Base-by-base conservation (phyloP, 805 yeast genomes). In the Barnettozyma salicaria region DNA sequence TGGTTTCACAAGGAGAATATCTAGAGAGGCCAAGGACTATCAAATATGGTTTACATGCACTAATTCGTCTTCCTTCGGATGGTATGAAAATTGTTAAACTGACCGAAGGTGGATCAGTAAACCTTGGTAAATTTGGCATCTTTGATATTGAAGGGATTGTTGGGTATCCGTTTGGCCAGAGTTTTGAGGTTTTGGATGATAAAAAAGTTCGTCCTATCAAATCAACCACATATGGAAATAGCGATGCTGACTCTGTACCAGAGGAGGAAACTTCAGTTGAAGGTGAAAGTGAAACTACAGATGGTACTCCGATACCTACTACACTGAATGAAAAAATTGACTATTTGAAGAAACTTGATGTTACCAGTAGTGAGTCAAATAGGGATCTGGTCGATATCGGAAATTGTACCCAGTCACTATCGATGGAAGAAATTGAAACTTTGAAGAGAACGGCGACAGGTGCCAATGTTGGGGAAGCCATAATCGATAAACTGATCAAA, bases 41-140 rank as follows among this genome's bases (percentile, higher is more conserved):
- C 5, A 16, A 27, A 12, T 28, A 33, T n/a, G 39, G 35, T 7
- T 20, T 25, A 1, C 46, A 59, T 52, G 52, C 86, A 75, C 8
- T 90, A 49, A 58, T 92, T 25, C 71, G 81, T 37, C 67, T 88
- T 40, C 97, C 97, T 0, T 86, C 96, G 2, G 84, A 79, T 36
- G 82, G 84, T 39, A 58, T 78, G 52, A 80, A 85, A 55, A 70
- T 89, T 27, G 76, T 82, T n/a, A 76, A 79, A 48, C 63, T 89
- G 41, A 70, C 68, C 34, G 68, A 74, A 4, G 77, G 73, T 22
- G 76, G 80, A 0, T 56, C 72, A 9, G 70, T 92, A 14, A 75
- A 77, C 38, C 67, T 92, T 45, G 98, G 98, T 2, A 90, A 92
- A 56, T 92, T 90, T 60, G 99, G 99, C 14, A 67, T 81, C 0